Base-by-base conservation (phyloP, 768 basidiomycete species). In the Hysterangium stoloniferum region DNA sequence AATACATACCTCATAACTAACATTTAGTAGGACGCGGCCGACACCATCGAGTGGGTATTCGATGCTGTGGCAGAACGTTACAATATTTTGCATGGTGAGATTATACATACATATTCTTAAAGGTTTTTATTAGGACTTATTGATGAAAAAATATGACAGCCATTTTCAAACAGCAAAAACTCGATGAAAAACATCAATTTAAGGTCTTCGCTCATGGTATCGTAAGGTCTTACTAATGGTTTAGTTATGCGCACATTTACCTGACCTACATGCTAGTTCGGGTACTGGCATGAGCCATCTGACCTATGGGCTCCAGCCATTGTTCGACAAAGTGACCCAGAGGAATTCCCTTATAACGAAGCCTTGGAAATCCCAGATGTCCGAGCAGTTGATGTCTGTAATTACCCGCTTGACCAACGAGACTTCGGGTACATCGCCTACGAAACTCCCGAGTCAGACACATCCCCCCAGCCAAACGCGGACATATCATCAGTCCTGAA, bases 291-390 rank as follows among this genome's bases (percentile, higher is more conserved):
- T 7, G 35, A 37, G 3, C 35, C 35, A 3, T 3, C 35, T 37
- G 20, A 20, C 5, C 20, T 37, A n/a, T 37, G 35, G 35, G n/a
- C 35, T 3, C 6, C 11, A 4, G 42, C 15, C 2, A 8, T 13
- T 3, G 20, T 15, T 32, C 24, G 4, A 9, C 33, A 17, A 12
- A 46, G 19, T 13, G 33, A 34, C 13, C 45, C 33, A n/a, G n/a
- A n/a, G n/a, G 57, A 59, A 7, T 60, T 60, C 43, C 52, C 54
- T 2, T 57, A 58, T 27, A 59, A 61, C 29, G 45, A 63, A n/a
- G 31, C 34, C 6, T 35, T 56, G 34, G 61, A 60, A 38, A n/a
- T n/a, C n/a, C n/a, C n/a, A n/a, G 54, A 24, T 25, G 17, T 58
- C 25, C 56, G 59, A 33, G 15, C 53, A 0, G 28, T 29, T 5